Conservation (phyloP, 192 early-diverging fungal genomes). For the Coemansia sp. region DNA sequence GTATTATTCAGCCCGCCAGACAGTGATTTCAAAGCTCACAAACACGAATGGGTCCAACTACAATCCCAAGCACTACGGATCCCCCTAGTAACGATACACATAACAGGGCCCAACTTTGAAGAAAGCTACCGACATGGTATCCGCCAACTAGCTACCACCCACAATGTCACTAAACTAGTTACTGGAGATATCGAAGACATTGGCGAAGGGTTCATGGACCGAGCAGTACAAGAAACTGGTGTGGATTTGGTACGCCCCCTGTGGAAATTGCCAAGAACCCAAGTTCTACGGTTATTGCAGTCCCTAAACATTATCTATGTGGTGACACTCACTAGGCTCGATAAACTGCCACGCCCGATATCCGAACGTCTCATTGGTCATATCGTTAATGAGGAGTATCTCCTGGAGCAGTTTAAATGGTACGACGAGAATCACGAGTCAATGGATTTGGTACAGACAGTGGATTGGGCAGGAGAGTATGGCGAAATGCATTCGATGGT, state of each 20-base stretch:
- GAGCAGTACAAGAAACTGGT: constrained; percentile 53
- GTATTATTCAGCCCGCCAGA: constrained; percentile 60
- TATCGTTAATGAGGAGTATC: constrained; percentile 36
- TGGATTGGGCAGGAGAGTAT: constrained; percentile 68
- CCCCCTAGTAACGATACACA: constrained; percentile 44
- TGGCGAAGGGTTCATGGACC: constrained; percentile 66
- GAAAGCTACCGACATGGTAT: constrained; percentile 58
- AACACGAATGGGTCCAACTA: constrained; percentile 47
- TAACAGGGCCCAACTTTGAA: constrained; percentile 56
- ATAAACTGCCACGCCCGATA: constrained; percentile 11
- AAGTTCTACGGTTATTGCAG: constrained; percentile 52
- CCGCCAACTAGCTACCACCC: constrained; percentile 36
- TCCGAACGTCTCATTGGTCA: constrained; percentile 53
- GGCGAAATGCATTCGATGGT: constrained; percentile 79
- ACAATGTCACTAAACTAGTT: constrained; percentile 58
- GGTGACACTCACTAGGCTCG: constrained; percentile 29
- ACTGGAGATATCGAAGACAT: constrained; percentile 68
- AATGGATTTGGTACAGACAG: constrained; percentile 13
- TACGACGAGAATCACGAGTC: constrained; percentile 22
- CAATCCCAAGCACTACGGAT: constrained; percentile 60
- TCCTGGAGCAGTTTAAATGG: constrained; percentile 46
- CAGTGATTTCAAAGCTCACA: constrained; percentile 62
- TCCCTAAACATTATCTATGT: constrained; percentile 27
- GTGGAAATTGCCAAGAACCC: constrained; percentile 58
- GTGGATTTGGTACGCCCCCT: constrained; percentile 61